Evolutionary conservation across 1,284 basidiomycete species (phyloP), one percentile per base, ranked within the genome.

Genomic region (Ganoderma lucidum): DNA sequence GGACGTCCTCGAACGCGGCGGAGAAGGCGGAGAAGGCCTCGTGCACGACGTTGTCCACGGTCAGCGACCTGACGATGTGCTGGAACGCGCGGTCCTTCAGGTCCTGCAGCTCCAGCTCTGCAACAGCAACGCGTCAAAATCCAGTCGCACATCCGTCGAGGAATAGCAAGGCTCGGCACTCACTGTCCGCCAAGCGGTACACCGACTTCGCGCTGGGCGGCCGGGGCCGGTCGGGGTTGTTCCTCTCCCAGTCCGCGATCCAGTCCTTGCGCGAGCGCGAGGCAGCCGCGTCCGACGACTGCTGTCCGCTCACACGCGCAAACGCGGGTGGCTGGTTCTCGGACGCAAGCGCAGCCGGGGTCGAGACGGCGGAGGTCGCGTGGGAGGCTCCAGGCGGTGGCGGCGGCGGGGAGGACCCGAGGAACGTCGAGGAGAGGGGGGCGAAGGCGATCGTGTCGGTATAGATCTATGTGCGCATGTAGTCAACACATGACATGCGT

Each of bases 11-110:
- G 75, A 94, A 96, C 1, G 90, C 90, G 17, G 91, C 90, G 15
- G 92, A 91, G 82, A 96, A 96, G 0, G 91, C 88, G 6, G 93
- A 94, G 76, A 97, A 97, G 53, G 93, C 90, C 78, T 97, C 95
- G 74, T 92, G 92, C 1, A 93, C 92, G 59, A 96, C 92, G 78
- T 96, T 96, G 39, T 91, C 87, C 5, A 93, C 87, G 0, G 90
- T 91, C 56, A 96, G 84, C 2, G 90, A 91, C 69, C 88, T 90
- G 70, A 89, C 83, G 58, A 97, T 95, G 79, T 96, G 92, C 78
- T 89, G 85, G 68, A 90, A 89, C 28, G 93, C 93, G 62, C 90
- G 86, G 28, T 87, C 85, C 77, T 90, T 92, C 65, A 95, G 80
- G 48, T 93, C 92, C 39, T 81, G 76, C 44, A 95, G 82, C 71